Conservation (phyloP, 163 green algal species). For the Prototheca wickerhamii region DNA sequence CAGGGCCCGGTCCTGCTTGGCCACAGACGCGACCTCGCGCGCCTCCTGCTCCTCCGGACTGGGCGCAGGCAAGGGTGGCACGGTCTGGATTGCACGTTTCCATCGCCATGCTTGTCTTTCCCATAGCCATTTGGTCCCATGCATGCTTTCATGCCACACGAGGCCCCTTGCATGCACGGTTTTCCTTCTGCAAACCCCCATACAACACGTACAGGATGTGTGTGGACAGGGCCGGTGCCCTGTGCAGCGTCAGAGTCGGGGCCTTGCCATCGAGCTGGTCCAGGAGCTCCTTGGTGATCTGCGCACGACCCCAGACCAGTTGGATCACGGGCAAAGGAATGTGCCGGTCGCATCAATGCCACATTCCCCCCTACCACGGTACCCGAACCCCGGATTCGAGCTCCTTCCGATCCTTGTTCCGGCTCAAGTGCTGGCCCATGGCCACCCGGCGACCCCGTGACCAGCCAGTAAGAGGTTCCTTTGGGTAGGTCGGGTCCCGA, state of each 20-base stretch:
- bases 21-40: not conserved
- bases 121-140: constrained; percentile 1
- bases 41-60: constrained; percentile 3
- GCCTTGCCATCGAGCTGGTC: constrained; percentile 21
- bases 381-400: constrained; percentile 9
- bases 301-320: not conserved
- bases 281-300: constrained; percentile 24
- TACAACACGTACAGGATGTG: not conserved
- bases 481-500: too few species aligned
- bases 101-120: too few species aligned
- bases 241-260: not conserved
- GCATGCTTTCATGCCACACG: too few species aligned
- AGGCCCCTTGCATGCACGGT: too few species aligned
- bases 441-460: not conserved
- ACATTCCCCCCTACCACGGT: not conserved
- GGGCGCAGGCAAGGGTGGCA: not conserved
- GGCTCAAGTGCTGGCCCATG: constrained; percentile 12
- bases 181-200: not conserved
- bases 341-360: not conserved
- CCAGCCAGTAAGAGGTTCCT: too few species aligned
- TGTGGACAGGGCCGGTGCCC: not conserved
- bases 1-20: constrained; percentile 13
- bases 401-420: not conserved
- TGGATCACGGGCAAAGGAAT: not conserved
- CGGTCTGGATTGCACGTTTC: too few species aligned